These are phyloP conservation scores for Tolypocladium tundrense DNA, from an alignment of 2,329 filamentous ascomycete genomes.

Conservation along the genomic window DNA sequence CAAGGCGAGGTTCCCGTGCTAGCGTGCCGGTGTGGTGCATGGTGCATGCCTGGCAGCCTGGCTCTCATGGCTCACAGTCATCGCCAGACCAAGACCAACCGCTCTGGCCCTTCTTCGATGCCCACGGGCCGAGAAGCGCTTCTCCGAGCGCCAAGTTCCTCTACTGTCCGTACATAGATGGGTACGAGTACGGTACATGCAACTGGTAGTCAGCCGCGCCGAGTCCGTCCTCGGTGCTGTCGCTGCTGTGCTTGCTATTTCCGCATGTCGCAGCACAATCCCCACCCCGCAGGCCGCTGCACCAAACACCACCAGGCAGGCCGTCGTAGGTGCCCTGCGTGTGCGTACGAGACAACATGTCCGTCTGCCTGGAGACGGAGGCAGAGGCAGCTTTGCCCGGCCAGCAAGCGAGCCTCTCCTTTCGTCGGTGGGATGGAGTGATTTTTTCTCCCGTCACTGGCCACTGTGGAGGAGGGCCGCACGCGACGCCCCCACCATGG, in stretches of 20 bases:
- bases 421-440: not conserved
- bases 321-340: not conserved
- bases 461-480: not conserved
- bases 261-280: not conserved
- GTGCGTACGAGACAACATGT: not conserved
- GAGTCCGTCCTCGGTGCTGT: not conserved
- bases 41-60: not conserved
- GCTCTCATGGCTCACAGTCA: not conserved
- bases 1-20: not conserved
- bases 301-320: not conserved
- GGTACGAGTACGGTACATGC: not conserved
- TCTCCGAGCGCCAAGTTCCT: not conserved
- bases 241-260: not conserved
- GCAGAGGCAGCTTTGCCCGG: not conserved
- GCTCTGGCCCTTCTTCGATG: not conserved
- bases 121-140: not conserved
- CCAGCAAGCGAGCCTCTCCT: not conserved
- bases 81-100: not conserved
- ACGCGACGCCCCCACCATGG: not conserved
- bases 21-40: not conserved
- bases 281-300: not conserved
- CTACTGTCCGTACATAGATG: not conserved
- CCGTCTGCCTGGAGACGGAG: not conserved
- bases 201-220: not conserved
- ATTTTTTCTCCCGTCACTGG: not conserved